Base-by-base conservation (phyloP, 2,329 filamentous ascomycete genomes). In the Sporothrix brasiliensis region DNA sequence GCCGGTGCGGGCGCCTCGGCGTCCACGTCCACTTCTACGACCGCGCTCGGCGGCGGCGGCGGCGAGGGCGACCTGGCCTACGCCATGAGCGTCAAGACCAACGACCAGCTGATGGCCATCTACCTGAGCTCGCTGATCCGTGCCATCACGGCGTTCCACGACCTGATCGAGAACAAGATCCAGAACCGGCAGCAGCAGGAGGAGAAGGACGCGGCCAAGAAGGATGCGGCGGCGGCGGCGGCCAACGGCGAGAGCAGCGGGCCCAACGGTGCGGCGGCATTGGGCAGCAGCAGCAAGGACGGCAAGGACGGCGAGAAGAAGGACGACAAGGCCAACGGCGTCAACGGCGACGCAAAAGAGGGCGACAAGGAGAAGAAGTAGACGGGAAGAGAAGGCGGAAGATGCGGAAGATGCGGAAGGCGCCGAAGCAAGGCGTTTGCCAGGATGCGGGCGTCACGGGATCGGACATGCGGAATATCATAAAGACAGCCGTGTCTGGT, bases 111-210 rank as follows among this genome's bases (percentile, higher is more conserved):
- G 74, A 97, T 99, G 92, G 89, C 94, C 68, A 98, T 99, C 80
- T 99, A 99, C 81, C 86, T 99, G 69, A 97, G 92, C 83, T 97
- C 92, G 83, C 84, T 98, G 84, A 98, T 99, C 81, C 88, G 95
- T 73, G 95, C 95, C 70, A 99, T 99, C 78, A 98, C 95, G 14
- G 95, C 95, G 9, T 99, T 98, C 90, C 95, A 99, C 80, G 95
- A 99, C 79, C 83, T 99, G 75, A 99, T 99, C 75, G 95, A 99
- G 85, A 99, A 99, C 85, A 99, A 99, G 87, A 97, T 98, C 75
- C 94, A 98, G 84, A 99, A 99, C 83, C 88, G 94, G 80, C 94
- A 98, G 82, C 92, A 96, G 80, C 92, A 96, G 78, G 95, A 98
- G 78, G 95, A 99, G 78, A 94, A 94, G 83, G 94, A 98, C 76